Conservation (phyloP, 2,329 filamentous ascomycete species). For the Lecanicillium sp. region DNA sequence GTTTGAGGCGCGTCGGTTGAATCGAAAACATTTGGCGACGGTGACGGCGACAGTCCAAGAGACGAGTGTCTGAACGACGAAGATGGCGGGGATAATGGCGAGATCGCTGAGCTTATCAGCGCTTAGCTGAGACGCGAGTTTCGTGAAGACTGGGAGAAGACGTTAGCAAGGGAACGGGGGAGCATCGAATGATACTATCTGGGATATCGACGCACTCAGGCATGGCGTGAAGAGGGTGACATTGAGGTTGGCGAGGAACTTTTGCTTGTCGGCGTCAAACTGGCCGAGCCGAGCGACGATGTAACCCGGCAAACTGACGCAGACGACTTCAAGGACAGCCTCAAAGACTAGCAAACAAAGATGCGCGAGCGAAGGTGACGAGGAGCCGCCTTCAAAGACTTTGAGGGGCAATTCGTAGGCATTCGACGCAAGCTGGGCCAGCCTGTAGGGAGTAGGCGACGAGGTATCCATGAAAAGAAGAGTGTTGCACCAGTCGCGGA, state of each 20-base stretch:
- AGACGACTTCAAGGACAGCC: constrained; percentile 91
- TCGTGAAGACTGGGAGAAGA: constrained; percentile 71
- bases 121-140: constrained; percentile 89
- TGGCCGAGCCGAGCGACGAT: constrained; percentile 84
- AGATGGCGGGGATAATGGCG: constrained; percentile 92
- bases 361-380: constrained; percentile 61
- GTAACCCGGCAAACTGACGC: constrained; percentile 89
- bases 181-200: not conserved
- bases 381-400: constrained; percentile 38
- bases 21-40: constrained; percentile 70
- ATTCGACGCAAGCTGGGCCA: constrained; percentile 31
- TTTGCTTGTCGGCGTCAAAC: constrained; percentile 93
- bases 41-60: constrained; percentile 71
- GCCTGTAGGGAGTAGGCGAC: constrained; percentile 41
- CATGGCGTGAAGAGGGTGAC: constrained; percentile 95
- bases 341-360: constrained; percentile 83
- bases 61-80: constrained; percentile 77
- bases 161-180: not conserved
- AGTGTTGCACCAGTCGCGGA: not conserved
- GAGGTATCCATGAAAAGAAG: constrained; percentile 30
- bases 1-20: constrained; percentile 80
- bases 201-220: constrained; percentile 56
- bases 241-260: constrained; percentile 94
- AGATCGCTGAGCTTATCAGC: constrained; percentile 85
- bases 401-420: constrained; percentile 38